Evolutionary conservation across 805 yeast species (phyloP).

Genomic region (Sugiyamaella floridensis): DNA sequence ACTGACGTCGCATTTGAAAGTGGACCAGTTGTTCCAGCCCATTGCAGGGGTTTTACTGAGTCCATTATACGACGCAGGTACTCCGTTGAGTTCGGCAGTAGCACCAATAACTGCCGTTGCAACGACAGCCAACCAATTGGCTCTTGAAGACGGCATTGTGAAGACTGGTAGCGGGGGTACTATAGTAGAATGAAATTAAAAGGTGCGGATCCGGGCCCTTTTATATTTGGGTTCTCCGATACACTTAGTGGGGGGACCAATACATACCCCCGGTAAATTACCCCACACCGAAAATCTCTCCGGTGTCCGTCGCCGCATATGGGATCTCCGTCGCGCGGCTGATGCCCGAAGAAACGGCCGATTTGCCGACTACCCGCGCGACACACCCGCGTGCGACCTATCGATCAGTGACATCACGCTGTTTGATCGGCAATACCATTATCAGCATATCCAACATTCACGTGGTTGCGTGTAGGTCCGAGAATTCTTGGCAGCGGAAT

Average conservation of each 20-base stretch:
- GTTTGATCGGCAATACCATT: neutral
- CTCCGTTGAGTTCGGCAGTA: conserved; percentile 1
- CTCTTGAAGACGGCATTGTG: neutral
- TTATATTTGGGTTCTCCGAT: neutral
- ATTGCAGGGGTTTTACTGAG: conserved; percentile 21
- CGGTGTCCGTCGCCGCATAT: neutral
- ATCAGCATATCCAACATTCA: too few relatives aligned
- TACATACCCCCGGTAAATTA: neutral
- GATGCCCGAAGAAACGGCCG: neutral
- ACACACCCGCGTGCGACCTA: too few relatives aligned
- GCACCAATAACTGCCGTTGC: neutral
- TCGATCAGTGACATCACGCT: too few relatives aligned
- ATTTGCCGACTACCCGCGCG: neutral
- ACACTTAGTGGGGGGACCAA: neutral
- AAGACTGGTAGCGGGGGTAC: too few relatives aligned
- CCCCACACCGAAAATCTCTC: neutral
- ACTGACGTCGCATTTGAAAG: conserved; percentile 27
- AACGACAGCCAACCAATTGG: neutral
- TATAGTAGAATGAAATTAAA: too few relatives aligned
- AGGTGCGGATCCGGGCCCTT: too few relatives aligned
- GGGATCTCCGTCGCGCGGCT: neutral
- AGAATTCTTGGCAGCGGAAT: too few relatives aligned
- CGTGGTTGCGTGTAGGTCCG: too few relatives aligned
- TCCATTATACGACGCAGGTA: conserved; percentile 11
- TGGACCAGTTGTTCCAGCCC: conserved; percentile 31